A percentile compares a stretch with the other conserved stretches of the same genome.
Evolutionary conservation across 371 early-diverging fungal genomes (phyloP).

Genomic region (Polyrhizophydium stewartii): DNA sequence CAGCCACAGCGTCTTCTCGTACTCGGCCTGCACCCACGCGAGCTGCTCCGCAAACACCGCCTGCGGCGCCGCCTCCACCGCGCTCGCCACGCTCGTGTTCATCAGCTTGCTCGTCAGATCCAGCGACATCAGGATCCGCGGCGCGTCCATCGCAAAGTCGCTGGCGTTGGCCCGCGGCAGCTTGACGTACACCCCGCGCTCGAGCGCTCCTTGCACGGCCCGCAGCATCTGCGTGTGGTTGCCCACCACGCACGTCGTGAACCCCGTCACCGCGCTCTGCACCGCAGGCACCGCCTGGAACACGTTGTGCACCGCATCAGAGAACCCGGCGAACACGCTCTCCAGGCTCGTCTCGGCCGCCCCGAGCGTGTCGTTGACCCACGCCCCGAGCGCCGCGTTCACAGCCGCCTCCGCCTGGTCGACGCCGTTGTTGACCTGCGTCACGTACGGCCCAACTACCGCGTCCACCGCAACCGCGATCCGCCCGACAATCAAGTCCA

Average conservation of each 20-base stretch:
- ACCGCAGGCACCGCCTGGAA: background rate
- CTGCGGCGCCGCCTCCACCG: too few species aligned
- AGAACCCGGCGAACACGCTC: background rate
- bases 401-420: background rate
- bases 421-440: background rate
- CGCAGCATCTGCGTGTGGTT: background rate
- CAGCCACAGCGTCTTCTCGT: slow-evolving; percentile 2
- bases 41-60: background rate
- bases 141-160: background rate
- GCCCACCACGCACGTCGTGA: background rate
- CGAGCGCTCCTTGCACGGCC: background rate
- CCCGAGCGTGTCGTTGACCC: background rate
- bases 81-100: background rate
- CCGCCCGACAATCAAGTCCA: background rate
- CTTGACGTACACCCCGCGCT: background rate
- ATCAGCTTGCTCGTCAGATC: background rate
- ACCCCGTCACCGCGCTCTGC: background rate
- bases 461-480: background rate
- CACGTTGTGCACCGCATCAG: background rate
- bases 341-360: background rate
- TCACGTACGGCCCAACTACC: background rate
- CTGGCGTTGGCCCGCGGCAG: background rate
- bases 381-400: background rate
- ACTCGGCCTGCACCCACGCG: background rate
- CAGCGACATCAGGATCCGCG: background rate